Evolutionary conservation across 2,329 filamentous ascomycete genomes (phyloP).

Genomic region (Graphilbum fragrans): DNA sequence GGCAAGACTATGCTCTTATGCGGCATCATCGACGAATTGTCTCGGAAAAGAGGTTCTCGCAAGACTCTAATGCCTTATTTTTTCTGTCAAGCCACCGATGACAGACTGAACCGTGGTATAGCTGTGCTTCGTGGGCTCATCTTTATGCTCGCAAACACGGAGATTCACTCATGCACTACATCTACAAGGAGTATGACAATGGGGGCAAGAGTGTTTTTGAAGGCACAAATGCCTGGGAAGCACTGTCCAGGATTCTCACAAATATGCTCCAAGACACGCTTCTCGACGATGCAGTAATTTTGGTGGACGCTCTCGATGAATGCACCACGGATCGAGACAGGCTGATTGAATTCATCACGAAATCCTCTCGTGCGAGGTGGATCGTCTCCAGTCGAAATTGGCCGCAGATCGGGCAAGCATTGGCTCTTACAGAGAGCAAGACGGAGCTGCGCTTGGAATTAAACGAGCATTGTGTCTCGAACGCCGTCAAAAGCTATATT

Average conservation of each 20-base stretch:
- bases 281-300: too few species aligned
- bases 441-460: conserved; percentile 20
- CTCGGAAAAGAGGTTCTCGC: background rate
- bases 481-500: conserved; percentile 24
- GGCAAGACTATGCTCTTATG: conserved; percentile 31
- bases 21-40: conserved; percentile 23
- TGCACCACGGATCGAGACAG: conserved; percentile 19
- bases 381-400: conserved; percentile 30
- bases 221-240: conserved; percentile 24
- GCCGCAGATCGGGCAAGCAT: conserved; percentile 20
- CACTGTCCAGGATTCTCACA: conserved; percentile 25
- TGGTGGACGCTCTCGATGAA: conserved; percentile 37
- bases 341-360: conserved; percentile 14
- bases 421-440: conserved; percentile 12
- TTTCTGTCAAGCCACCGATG: conserved; percentile 21
- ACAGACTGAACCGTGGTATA: conserved; percentile 15
- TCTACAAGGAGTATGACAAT: conserved; percentile 19
- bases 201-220: conserved; percentile 20
- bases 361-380: conserved; percentile 22
- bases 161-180: conserved; percentile 21
- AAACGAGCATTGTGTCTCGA: conserved; percentile 13
- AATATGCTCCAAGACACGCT: too few species aligned
- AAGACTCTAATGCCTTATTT: conserved; percentile 14
- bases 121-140: conserved; percentile 20
- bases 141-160: conserved; percentile 15